phyloP scores from a whole-genome alignment of 129 eudicot genomes.

The Flaveria trinervia region DNA sequence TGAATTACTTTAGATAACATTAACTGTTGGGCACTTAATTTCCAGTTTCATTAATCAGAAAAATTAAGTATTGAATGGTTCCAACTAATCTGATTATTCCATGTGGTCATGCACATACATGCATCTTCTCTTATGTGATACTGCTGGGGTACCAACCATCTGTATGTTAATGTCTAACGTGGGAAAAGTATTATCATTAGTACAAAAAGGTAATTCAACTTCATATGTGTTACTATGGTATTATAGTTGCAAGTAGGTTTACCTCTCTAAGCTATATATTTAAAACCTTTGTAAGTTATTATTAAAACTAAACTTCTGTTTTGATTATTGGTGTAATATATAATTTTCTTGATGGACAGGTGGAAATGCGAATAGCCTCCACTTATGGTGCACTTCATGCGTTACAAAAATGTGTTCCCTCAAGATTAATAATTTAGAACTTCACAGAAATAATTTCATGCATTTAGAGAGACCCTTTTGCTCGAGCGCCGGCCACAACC shows the following conservation, averaged over 20 bases:
- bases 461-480: constrained; percentile 28
- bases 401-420: constrained; percentile 21
- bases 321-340: constrained; percentile 15
- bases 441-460: constrained; percentile 27
- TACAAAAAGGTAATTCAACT: not conserved
- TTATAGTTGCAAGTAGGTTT: not conserved
- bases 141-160: too few species aligned
- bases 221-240: not conserved
- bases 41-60: too few species aligned
- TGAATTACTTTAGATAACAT: too few species aligned
- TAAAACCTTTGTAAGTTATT: not conserved
- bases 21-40: too few species aligned
- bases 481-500: constrained; percentile 21
- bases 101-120: too few species aligned
- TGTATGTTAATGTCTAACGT: too few species aligned
- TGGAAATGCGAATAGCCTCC: constrained; percentile 14
- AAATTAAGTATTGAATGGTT: too few species aligned
- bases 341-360: constrained; percentile 42
- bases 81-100: too few species aligned
- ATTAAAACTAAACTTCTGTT: not conserved
- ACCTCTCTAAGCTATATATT: not conserved
- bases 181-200: too few species aligned
- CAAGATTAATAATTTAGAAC: constrained; percentile 25
- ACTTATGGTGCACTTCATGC: constrained; percentile 6
- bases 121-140: too few species aligned